Evolutionary conservation across 805 yeast genomes (phyloP), one percentile per base, ranked within the genome.

Genomic region (Wickerhamiella shivajii): DNA sequence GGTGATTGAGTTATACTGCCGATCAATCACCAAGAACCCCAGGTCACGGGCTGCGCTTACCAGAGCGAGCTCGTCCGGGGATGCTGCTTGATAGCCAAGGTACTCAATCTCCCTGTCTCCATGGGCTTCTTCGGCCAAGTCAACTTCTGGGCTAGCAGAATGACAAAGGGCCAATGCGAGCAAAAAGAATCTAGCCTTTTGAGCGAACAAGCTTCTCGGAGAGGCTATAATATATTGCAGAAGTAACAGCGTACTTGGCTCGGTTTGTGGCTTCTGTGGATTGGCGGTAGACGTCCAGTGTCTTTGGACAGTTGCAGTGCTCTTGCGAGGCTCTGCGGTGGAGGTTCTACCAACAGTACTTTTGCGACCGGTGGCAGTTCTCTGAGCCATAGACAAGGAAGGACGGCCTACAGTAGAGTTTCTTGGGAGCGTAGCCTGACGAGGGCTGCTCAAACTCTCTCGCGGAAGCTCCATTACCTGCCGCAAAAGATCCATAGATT

Each of bases 1-100:
- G 0, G 75, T 67, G 29, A 90, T 52, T 1, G 58, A 53, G 38
- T 67, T 68, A 29, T 70, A 71, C 39, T 70, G 70, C 35, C 78
- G 69, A 38, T 80, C 83, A 37, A 61, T 65, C 6, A 85, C 78
- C n/a, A 85, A 73, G 52, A 64, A 90, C 0, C 99, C 99, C 64
- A 90, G 64, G 50, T 90, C 98, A 44, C 94, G 66, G 0, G 98
- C 98, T 1, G 97, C 98, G 29, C 77, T 71, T 3, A 90, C 87
- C 19, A 90, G 59, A 0, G 99, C 98, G 31, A 85, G 57, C 52
- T 90, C 99, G 56, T 90, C 99, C 0, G 98, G 99, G 0, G 96
- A 85, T 0, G 97, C 74, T 0, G 97, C 81, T 51, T 87, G 96
- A 47, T 90, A 90, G 33, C 70, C 74, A 7, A 85, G 69, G 15